Base-by-base conservation (phyloP, 2,329 filamentous ascomycete genomes). In the Thermomyces lanuginosus region DNA sequence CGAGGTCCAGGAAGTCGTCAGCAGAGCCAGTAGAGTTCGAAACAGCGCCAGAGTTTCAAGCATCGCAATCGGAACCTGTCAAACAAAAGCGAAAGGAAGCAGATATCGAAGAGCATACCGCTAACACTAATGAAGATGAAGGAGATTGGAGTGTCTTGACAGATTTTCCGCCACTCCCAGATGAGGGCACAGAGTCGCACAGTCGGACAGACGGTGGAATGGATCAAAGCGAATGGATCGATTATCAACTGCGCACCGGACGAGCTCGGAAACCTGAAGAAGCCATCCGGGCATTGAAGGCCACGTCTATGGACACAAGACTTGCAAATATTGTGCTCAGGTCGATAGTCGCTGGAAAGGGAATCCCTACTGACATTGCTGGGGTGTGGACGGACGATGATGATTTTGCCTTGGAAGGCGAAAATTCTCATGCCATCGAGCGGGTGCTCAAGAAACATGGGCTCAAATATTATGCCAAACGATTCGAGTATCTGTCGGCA, bases 341-440 rank as follows among this genome's bases (percentile, higher is more conserved):
- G 9, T 34, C 38, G 26, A 34, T 56, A 11, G 33, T 27, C 11
- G 36, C 36, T 13, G 49, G 49, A 4, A 40, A 49, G 9, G 39
- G 35, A 1, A 47, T 63, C 11, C 60, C 61, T 0, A 28, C 41
- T 8, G 33, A 58, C 27, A 48, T 56, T 28, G 47, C 34, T 9
- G 61, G 61, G 4, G 53, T 63, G 10, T 64, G 61, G 61, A 63
- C 60, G 5, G 33, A 46, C 6, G 44, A 52, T 20, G 61, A 64
- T 30, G 61, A 64, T 30, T 33, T 43, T 16, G 40, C 40, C 12
- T 28, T 62, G 16, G 36, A 49, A 19, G 48, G 45, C 6, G 22
- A 21, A 3, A 43, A 60, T 36, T 39, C 35, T 14, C 44, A 45
- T 10, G 41, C 34, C 2, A 43, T 61, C 12, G 32, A 49, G 19